Base-by-base conservation (phyloP, 495 filamentous ascomycete genomes). In the Aspergillus steynii region DNA sequence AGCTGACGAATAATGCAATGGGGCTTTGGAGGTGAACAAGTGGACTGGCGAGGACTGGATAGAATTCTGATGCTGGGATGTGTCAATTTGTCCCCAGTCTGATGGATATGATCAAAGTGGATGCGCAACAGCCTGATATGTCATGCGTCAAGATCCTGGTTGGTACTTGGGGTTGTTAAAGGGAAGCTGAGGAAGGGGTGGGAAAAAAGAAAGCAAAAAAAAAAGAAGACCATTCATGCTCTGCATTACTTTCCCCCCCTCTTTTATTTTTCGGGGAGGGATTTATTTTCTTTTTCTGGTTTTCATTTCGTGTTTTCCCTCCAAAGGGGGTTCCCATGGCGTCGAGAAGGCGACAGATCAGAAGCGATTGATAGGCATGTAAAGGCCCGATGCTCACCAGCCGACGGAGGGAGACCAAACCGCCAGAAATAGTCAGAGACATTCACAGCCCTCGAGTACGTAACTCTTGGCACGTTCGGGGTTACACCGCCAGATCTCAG, bases 401-500 rank as follows among this genome's bases (percentile, higher is more conserved):
- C 48, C 20, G 48, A 27, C 48, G 26, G 48, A 50, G 20, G 48
- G 48, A 50, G 42, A 57, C 32, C 14, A 32, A 10, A 26, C 58
- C 12, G 50, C 20, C 56, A 51, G 31, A 28, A 53, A 53, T 42
- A 42, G 37, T 42, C 37, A 42, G 37, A 42, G 37, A 42, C 37
- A 42, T 14, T 42, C 37, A 42, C 37, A 42, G 37, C 32, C 53
- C 53, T 55, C 51, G 47, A 56, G 48, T 45, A 52, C 48, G 53
- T 25, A 29, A 25, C 45, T 29, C 59, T 61, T 61, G 55, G 55
- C 56, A 42, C 8, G 25, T 26, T 55, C 34, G 26, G 20, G 51
- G 61, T 61, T 64, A 64, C 62, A 64, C 62, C 62, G 62, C 62
- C 50, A 64, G 58, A 64, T 61, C 46, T 64, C 61, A 60, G 61